Evolutionary conservation across 768 basidiomycete species (phyloP).

Genomic region (Trametes meyenii): DNA sequence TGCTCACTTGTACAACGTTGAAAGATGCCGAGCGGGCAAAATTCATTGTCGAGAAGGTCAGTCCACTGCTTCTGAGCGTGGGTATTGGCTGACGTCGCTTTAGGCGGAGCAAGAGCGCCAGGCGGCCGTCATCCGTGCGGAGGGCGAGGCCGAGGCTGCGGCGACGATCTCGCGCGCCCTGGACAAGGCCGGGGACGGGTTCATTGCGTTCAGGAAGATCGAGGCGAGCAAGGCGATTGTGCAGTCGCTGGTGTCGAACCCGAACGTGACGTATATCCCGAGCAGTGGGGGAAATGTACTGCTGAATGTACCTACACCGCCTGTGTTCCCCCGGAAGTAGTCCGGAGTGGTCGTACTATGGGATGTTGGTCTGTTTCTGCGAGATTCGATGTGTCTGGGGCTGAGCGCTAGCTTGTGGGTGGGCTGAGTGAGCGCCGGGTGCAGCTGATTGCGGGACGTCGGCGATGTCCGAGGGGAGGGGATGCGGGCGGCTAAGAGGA

Average conservation of each 20-base stretch:
- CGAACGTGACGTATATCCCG: conserved; percentile 90
- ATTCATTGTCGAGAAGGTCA: conserved; percentile 97
- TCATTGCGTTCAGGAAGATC: conserved; percentile 93
- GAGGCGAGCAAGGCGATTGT: conserved; percentile 98
- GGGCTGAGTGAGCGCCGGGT: not conserved
- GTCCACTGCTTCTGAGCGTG: conserved; percentile 22
- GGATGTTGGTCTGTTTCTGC: conserved; percentile 1
- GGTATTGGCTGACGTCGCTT: conserved; percentile 8
- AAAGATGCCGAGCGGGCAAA: conserved; percentile 97
- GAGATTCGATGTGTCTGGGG: not conserved
- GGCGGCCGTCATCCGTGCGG: conserved; percentile 96
- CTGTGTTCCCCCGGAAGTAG: conserved; percentile 36
- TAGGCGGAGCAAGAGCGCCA: conserved; percentile 99
- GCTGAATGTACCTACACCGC: conserved; percentile 74
- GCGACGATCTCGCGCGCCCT: conserved; percentile 88
- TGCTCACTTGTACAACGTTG: not conserved
- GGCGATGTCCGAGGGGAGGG: conserved; percentile 31
- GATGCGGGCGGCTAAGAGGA: conserved; percentile 15
- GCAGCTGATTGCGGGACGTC: conserved; percentile 28
- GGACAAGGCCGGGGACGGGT: conserved; percentile 94
- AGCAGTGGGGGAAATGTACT: conserved; percentile 79
- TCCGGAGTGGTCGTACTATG: conserved; percentile 11
- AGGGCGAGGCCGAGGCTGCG: conserved; percentile 98
- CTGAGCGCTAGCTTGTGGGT: not conserved
- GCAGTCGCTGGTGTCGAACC: conserved; percentile 73